phyloP scores from a whole-genome alignment of 345 rosid species.

The Streptanthus diversifolius region DNA sequence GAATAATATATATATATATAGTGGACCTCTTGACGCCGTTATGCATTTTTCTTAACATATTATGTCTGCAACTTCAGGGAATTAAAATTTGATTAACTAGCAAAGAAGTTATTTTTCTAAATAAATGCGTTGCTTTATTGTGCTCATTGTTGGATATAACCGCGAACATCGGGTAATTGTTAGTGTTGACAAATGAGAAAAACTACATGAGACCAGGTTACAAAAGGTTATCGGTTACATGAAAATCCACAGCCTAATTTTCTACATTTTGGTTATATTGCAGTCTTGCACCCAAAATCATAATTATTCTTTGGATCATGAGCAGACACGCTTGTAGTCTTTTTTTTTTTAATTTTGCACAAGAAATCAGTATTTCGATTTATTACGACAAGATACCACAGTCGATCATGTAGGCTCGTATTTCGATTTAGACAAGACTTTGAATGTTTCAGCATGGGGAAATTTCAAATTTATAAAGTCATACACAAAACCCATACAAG shows the following conservation, averaged over 20 bases:
- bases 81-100: not conserved
- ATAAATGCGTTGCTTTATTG: not conserved
- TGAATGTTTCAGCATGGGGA: slow-evolving; percentile 26
- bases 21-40: not conserved
- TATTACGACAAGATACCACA: not conserved
- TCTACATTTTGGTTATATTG: not conserved
- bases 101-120: not conserved
- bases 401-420: not conserved
- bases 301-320: not conserved
- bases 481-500: slow-evolving; percentile 8
- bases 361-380: not conserved
- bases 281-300: not conserved
- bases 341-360: not conserved
- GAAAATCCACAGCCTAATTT: not conserved
- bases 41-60: not conserved
- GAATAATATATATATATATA: not conserved
- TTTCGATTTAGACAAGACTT: no score
- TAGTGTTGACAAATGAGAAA: not conserved
- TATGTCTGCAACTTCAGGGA: not conserved
- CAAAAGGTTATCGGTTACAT: not conserved
- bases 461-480: slow-evolving; percentile 11
- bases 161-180: not conserved
- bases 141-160: not conserved
- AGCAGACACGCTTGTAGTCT: not conserved
- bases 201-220: no score